Base-by-base conservation (phyloP, 192 early-diverging fungal species). In the Coemansia reversa region DNA sequence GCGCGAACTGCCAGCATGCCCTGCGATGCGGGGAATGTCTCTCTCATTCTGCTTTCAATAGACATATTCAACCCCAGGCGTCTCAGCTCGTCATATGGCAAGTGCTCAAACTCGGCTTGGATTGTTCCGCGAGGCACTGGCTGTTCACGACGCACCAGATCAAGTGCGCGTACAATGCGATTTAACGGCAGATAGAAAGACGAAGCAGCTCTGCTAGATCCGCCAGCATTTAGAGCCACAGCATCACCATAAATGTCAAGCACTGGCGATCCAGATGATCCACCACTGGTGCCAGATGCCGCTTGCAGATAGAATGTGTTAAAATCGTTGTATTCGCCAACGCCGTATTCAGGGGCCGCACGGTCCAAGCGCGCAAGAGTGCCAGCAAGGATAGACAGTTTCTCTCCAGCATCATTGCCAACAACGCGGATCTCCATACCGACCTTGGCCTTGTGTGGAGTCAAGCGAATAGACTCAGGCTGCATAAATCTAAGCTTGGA, bases 301-400 rank as follows among this genome's bases (percentile, higher is more conserved):
- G 90, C 88, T 75, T 91, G 89, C 18, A 92, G 73, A 69, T 92
- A 93, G 74, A 93, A 93, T 1, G 90, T 93, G 68, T 92, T 93
- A 69, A 91, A 90, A 65, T 93, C 91, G 63, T 88, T 90, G 79
- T 89, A 90, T 69, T 89, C 85, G 9, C 86, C 86, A 9, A 83
- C 69, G 50, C 88, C 89, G 58, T 91, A 91, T 52, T 92, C 89
- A 1, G 91, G 91, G 0, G 88, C 89, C 39, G 80, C 84, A 24
- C 91, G 77, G 70, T 93, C 91, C 55, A 92, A 75, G 32, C 90
- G 74, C 20, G 91, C 86, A 5, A 93, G 57, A 3, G 87, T 89
- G 54, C 91, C 91, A 7, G 90, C 85, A 63, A 92, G 72, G 54
- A 92, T 91, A 22, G 87, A 87, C 30, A 92, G 79, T 63, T 92